Conservation (phyloP, 371 early-diverging fungal species). For the Mortierella polycephala region DNA sequence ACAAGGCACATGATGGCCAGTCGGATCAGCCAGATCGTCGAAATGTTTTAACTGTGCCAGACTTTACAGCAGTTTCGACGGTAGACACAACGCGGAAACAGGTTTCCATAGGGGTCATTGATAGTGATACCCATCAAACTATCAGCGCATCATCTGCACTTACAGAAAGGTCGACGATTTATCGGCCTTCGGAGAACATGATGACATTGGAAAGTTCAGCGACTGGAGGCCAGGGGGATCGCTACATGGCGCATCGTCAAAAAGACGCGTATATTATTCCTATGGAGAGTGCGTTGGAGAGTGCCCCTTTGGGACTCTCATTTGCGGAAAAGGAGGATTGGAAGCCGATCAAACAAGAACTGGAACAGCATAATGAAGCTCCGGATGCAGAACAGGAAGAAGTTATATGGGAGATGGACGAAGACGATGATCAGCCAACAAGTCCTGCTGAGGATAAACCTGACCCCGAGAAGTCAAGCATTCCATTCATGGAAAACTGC, state of each 20-base stretch:
- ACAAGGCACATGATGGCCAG: neutral
- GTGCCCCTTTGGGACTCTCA: too few relatives aligned
- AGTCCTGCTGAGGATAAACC: neutral
- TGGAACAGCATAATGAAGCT: neutral
- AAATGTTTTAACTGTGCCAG: too few relatives aligned
- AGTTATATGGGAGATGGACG: conserved; percentile 38
- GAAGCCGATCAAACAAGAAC: neutral
- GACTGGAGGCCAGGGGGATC: too few relatives aligned
- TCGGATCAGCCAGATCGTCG: neutral
- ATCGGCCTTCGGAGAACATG: too few relatives aligned
- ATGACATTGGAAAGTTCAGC: too few relatives aligned
- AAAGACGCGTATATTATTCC: neutral
- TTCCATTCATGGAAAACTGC: neutral
- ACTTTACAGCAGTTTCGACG: too few relatives aligned
- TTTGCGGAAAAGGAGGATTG: neutral
- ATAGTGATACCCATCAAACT: too few relatives aligned
- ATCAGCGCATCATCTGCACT: too few relatives aligned
- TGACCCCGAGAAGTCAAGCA: neutral
- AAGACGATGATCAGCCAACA: conserved; percentile 5
- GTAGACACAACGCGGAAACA: too few relatives aligned
- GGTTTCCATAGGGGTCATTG: too few relatives aligned
- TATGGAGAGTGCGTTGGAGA: neutral
- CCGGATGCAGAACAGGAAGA: conserved; percentile 10
- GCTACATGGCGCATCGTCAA: too few relatives aligned
- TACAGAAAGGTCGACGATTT: too few relatives aligned